A percentile compares a stretch with the other conserved stretches of the same genome.
These are phyloP conservation scores for Leptodermis oblonga DNA, from an alignment of 257 asterid genomes.

Conservation along the genomic window DNA sequence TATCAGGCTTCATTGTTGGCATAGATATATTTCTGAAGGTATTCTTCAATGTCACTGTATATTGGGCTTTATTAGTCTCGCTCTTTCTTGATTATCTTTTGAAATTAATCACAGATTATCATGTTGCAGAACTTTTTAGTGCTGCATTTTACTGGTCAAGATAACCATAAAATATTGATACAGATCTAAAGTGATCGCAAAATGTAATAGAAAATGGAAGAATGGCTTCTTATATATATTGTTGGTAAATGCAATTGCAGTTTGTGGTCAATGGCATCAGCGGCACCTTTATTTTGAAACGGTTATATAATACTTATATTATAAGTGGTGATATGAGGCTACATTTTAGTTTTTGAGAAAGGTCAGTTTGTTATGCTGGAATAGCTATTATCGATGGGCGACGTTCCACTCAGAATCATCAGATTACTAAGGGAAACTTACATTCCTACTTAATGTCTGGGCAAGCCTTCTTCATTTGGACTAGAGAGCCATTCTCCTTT, in stretches of 20 bases:
- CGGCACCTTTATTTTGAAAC: background rate
- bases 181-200: background rate
- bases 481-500: background rate
- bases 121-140: background rate
- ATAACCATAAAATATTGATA: background rate
- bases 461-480: background rate
- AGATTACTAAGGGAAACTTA: background rate
- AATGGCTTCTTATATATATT: background rate
- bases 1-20: slow-evolving; percentile 39
- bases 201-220: background rate
- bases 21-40: slow-evolving; percentile 41
- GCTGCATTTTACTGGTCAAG: background rate
- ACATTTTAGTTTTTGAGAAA: no score
- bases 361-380: background rate
- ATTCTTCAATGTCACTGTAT: background rate
- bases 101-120: background rate
- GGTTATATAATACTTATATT: background rate
- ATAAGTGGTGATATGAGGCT: background rate
- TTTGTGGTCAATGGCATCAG: no score
- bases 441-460: background rate
- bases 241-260: background rate
- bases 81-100: background rate
- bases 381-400: background rate
- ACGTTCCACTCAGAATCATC: background rate
- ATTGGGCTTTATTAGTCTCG: background rate